These are phyloP conservation scores for Rosa hybrid DNA, from an alignment of 331 rosid species.

Conservation along the genomic window DNA sequence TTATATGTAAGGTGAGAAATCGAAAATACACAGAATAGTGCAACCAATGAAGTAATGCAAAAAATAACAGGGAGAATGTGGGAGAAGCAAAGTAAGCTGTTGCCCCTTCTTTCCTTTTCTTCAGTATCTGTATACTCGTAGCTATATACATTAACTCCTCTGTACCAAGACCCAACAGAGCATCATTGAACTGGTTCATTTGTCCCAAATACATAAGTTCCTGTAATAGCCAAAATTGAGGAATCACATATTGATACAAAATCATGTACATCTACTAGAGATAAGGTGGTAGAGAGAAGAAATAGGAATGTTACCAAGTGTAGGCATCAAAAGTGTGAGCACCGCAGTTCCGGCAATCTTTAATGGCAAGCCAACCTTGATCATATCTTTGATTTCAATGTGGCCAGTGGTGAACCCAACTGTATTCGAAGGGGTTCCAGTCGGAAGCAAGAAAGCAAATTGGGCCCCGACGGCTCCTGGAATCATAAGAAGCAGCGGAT, in stretches of 20 bases:
- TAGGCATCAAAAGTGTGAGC: conserved; percentile 70
- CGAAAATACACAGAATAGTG: not conserved
- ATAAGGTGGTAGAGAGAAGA: not conserved
- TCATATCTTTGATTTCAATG: conserved; percentile 68
- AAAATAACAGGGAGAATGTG: not conserved
- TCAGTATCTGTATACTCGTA: not conserved
- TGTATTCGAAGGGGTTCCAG: conserved; percentile 75
- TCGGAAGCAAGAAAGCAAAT: conserved; percentile 75
- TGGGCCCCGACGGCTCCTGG: conserved; percentile 85
- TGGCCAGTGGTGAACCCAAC: conserved; percentile 82
- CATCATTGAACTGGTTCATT: conserved; percentile 9
- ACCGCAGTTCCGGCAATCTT: conserved; percentile 61
- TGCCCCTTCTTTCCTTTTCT: not conserved
- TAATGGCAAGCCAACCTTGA: conserved; percentile 71
- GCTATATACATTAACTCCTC: not conserved
- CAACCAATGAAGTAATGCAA: not conserved
- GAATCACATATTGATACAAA: not conserved
- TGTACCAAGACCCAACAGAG: not conserved
- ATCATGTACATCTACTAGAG: not conserved
- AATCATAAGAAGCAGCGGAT: conserved; percentile 76
- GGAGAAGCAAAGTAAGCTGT: not conserved
- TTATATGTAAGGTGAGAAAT: not conserved
- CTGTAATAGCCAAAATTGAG: conserved; percentile 43
- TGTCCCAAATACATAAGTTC: conserved; percentile 62
- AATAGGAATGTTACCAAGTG: conserved; percentile 53